Conservation (phyloP, 768 basidiomycete genomes). For the Russula sp. region DNA sequence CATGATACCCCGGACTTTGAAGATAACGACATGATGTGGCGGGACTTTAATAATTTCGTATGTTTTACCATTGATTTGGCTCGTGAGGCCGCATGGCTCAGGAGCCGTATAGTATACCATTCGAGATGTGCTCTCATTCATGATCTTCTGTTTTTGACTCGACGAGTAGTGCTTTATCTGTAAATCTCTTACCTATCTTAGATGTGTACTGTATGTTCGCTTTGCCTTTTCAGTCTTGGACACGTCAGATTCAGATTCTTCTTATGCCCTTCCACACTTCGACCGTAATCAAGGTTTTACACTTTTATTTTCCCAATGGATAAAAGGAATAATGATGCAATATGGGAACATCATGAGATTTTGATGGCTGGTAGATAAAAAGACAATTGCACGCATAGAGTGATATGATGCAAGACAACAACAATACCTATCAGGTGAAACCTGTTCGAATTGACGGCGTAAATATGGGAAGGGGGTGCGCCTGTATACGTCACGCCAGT, state of each 20-base stretch:
- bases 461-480: conserved; percentile 72
- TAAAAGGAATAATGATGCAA: not conserved
- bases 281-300: conserved; percentile 12
- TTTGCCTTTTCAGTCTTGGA: not conserved
- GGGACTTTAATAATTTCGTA: not conserved
- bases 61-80: conserved; percentile 13
- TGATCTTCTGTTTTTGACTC: conserved; percentile 5
- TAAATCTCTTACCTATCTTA: conserved; percentile 19
- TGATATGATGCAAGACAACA: not conserved
- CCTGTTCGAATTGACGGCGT: conserved; percentile 47
- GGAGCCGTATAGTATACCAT: conserved; percentile 19
- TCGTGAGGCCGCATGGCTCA: not conserved
- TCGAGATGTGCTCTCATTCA: conserved; percentile 2
- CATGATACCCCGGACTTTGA: conserved; percentile 1
- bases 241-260: not conserved
- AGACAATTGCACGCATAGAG: not conserved
- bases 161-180: conserved; percentile 13
- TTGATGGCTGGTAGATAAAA: conserved; percentile 18
- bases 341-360: conserved; percentile 11
- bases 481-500: conserved; percentile 39
- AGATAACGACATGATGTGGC: not conserved
- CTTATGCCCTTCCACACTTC: not conserved
- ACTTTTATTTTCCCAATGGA: not conserved
- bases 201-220: conserved; percentile 15
- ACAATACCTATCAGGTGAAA: conserved; percentile 41